Conservation (phyloP, 441 rosid species). For the Bocquillonia castaneifolia region DNA sequence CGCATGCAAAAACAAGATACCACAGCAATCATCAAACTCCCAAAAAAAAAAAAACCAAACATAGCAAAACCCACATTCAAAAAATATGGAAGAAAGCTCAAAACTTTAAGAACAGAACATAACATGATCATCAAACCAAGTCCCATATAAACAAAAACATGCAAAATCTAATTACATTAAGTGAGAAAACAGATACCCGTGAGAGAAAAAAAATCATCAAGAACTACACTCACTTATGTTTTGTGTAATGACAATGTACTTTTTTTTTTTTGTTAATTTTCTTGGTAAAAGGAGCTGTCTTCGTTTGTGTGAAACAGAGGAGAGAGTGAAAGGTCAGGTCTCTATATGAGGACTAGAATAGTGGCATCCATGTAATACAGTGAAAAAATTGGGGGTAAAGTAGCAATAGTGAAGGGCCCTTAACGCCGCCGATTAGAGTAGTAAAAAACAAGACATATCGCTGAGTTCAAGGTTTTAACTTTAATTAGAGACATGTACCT, state of each 20-base stretch:
- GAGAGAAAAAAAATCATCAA: background rate
- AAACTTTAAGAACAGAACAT: background rate
- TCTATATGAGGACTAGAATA: background rate
- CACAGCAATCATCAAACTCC: conserved; percentile 7
- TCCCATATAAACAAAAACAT: background rate
- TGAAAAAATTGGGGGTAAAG: background rate
- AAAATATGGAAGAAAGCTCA: background rate
- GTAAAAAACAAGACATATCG: conserved; percentile 18
- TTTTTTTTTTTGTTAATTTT: conserved; percentile 20
- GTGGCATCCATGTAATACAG: background rate
- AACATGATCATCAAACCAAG: conserved; percentile 20
- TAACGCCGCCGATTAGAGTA: conserved; percentile 30
- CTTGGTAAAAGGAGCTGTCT: conserved; percentile 9
- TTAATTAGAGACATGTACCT: background rate
- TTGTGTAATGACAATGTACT: conserved; percentile 22
- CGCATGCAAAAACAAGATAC: conserved; percentile 19
- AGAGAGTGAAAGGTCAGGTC: background rate
- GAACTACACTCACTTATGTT: conserved; percentile 22
- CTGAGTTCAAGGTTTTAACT: conserved; percentile 21
- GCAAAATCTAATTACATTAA: conserved; percentile 1
- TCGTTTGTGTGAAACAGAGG: conserved; percentile 3
- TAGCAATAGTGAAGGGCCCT: conserved; percentile 15
- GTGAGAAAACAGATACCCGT: background rate
- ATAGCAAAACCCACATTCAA: background rate
- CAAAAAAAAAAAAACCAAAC: background rate